Percentiles rank a stretch among this genome's conserved stretches.
phyloP scores from a whole-genome alignment of 306 rosid genomes.

The Prosopis cineraria region DNA sequence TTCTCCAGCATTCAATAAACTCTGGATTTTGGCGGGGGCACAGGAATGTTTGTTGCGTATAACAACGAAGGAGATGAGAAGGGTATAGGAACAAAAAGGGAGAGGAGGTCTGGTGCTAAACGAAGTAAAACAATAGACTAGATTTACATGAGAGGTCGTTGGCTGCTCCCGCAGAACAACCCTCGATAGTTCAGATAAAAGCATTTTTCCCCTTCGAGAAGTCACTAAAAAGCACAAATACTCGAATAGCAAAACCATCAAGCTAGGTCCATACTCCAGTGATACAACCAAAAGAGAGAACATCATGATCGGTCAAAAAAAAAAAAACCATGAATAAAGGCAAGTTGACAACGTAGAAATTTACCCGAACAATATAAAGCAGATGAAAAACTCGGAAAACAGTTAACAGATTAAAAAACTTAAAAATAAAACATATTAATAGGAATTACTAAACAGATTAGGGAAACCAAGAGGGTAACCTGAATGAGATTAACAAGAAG shows the following conservation, averaged over 20 bases:
- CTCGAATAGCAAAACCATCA: constrained; percentile 2
- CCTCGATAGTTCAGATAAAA: not conserved
- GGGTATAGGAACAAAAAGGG: not conserved
- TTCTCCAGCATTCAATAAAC: constrained; percentile 4
- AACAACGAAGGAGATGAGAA: not conserved
- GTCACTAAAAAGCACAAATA: not conserved
- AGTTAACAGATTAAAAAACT: not conserved
- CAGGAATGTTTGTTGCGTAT: not conserved
- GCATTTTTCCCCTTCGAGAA: not conserved
- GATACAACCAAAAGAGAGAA: not conserved
- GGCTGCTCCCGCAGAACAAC: not conserved
- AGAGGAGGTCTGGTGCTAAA: not conserved
- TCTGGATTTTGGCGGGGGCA: not conserved
- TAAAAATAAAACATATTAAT: not conserved
- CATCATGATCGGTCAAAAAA: not conserved
- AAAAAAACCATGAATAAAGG: not conserved
- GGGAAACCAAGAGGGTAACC: constrained; percentile 40
- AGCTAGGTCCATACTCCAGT: constrained; percentile 9
- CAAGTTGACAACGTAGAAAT: not conserved
- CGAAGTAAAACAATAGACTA: not conserved
- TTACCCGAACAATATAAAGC: not conserved
- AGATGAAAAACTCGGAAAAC: not conserved
- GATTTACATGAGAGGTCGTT: constrained; percentile 6
- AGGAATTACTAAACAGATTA: not conserved
- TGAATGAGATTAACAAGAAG: constrained; percentile 82